phyloP scores from a whole-genome alignment of 2,329 filamentous ascomycete species.

The Zarea fungicola region DNA sequence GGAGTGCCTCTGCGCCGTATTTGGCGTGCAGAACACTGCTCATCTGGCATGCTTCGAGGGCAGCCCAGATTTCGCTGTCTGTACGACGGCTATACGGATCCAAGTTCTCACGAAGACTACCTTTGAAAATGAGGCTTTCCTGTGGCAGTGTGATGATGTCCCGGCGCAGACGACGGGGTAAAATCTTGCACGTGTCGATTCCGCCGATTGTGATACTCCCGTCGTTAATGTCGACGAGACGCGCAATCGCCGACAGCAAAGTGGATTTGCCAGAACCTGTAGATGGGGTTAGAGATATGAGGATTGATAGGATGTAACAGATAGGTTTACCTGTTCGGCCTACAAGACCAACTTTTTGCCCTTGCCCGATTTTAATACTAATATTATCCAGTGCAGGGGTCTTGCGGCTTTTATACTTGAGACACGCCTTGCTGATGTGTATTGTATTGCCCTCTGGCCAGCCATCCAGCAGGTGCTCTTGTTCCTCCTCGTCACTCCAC shows the following conservation, averaged over 20 bases:
- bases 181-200: background rate
- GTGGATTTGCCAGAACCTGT: conserved; percentile 12
- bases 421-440: background rate
- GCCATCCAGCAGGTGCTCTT: background rate
- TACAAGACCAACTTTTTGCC: conserved; percentile 5
- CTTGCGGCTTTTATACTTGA: conserved; percentile 4
- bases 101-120: conserved; percentile 7
- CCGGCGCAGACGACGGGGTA: conserved; percentile 2
- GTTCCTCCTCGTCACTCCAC: background rate
- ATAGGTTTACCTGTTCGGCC: conserved; percentile 10
- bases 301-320: background rate
- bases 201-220: background rate
- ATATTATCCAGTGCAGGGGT: background rate
- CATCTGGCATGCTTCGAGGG: conserved; percentile 5
- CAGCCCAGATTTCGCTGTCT: conserved; percentile 4
- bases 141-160: conserved; percentile 4
- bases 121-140: conserved; percentile 8
- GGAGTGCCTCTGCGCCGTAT: background rate
- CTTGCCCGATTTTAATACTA: background rate
- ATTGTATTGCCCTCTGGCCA: background rate
- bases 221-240: conserved; percentile 6
- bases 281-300: background rate
- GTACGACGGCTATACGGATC: background rate
- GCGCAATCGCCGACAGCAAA: conserved; percentile 1
- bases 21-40: background rate